A percentile compares a stretch with the other conserved stretches of the same genome.
Evolutionary conservation across 352 stramenopile species (phyloP).

Genomic region (Phytophthora chlamydospora): DNA sequence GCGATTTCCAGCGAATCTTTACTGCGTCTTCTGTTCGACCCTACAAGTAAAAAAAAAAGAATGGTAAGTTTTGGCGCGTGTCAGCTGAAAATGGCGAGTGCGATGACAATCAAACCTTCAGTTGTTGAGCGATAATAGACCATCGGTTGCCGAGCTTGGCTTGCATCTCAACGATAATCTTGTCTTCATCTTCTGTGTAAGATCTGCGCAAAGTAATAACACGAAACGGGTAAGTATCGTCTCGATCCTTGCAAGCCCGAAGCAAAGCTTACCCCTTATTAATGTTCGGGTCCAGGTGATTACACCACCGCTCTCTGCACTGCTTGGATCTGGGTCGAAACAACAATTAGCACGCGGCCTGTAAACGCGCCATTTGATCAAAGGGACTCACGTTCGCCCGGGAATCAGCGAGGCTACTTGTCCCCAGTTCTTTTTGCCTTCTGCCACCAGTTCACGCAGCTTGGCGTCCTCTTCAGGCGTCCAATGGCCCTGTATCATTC

Average conservation of each 20-base stretch:
- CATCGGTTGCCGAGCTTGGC: constrained; percentile 92
- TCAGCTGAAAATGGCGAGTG: not conserved
- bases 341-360: constrained; percentile 20
- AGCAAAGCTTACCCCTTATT: constrained; percentile 83
- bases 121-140: constrained; percentile 92
- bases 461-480: constrained; percentile 91
- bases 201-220: constrained; percentile 40
- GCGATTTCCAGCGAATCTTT: constrained; percentile 94
- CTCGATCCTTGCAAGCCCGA: not conserved
- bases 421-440: constrained; percentile 92
- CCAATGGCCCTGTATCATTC: constrained; percentile 82
- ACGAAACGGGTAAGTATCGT: not conserved
- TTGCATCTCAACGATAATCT: constrained; percentile 94
- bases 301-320: constrained; percentile 93
- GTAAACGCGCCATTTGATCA: constrained; percentile 2
- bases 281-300: constrained; percentile 92
- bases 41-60: constrained; percentile 25
- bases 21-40: constrained; percentile 93
- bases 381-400: constrained; percentile 71
- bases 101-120: constrained; percentile 58
- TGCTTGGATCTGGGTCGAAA: constrained; percentile 84
- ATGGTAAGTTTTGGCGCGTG: not conserved
- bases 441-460: constrained; percentile 79
- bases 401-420: constrained; percentile 84
- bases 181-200: constrained; percentile 92